Evolutionary conservation across 805 yeast genomes (phyloP), one percentile per base, ranked within the genome.

Genomic region (Saccharomycopsis javanensis): DNA sequence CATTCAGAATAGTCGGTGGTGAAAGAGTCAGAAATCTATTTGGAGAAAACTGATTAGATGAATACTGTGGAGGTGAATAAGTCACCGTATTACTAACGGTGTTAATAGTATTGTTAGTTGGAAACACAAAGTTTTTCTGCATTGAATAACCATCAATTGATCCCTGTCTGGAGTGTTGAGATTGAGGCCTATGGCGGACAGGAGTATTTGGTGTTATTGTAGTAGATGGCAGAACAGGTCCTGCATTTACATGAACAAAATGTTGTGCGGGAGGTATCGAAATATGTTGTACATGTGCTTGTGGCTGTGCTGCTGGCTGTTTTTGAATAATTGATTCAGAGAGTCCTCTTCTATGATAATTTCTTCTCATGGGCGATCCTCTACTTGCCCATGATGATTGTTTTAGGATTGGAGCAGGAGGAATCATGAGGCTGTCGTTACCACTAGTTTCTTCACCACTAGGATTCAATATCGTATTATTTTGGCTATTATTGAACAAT

Each of bases 41-140:
- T 8, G 48, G 48, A 2, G 50, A 45, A 23, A 52, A 33, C 33
- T 15, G 45, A 18, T 56, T 42, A 31, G 63, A 16, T 27, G 56
- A 23, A 50, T 59, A 15, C 38, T 59, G 25, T 56, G 60, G 30
- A 30, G 53, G 53, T 30, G 60, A 18, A 31, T 46, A 54, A 28
- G 60, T 54, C 50, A 59, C 55, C 8, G 51, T 38, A 50, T n/a
- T n/a, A 35, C 13, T 55, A 30, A 25, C 31, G 18, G 51, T 25
- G 10, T 37, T 35, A 4, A 25, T 10, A 33, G 23, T 48, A 23
- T 56, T 20, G 16, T 27, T n/a, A 4, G 52, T 13, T 4, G 58
- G 55, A 45, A 56, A 56, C 35, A 34, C 53, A 28, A 52, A 53
- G 34, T 45, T 52, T 27, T 50, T 42, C 18, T 18, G 27, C 33